Percentiles rank a stretch among this genome's conserved stretches.
Conservation (phyloP, 2,329 filamentous ascomycete genomes). For the Pseudogymnoascus sp. region DNA sequence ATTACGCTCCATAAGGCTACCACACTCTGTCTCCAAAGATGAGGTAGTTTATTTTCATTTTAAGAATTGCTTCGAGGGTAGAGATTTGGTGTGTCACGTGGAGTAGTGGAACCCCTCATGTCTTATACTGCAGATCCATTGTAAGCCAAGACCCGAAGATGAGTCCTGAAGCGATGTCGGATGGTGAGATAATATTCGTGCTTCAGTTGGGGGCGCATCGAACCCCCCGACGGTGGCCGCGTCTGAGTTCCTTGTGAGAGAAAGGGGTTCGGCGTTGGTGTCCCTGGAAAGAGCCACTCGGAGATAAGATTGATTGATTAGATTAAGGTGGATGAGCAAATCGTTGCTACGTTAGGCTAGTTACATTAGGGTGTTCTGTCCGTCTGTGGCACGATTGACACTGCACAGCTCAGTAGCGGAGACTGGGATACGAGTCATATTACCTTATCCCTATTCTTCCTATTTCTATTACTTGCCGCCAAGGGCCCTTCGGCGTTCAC, state of each 20-base stretch:
- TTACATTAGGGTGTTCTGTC: neutral
- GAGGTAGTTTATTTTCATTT: slow-evolving; percentile 2
- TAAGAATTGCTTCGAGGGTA: neutral
- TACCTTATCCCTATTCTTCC: neutral
- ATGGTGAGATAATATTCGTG: neutral
- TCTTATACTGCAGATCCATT: neutral
- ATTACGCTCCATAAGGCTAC: neutral
- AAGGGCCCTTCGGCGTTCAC: neutral
- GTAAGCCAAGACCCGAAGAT: neutral
- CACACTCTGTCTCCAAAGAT: neutral
- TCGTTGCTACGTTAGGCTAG: slow-evolving; percentile 8
- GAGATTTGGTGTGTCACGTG: neutral
- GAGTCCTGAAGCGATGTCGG: neutral
- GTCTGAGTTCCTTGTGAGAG: neutral
- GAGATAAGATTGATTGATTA: slow-evolving; percentile 8
- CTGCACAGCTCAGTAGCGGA: neutral
- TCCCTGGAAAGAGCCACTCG: neutral
- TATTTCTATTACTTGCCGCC: neutral
- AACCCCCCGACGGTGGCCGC: neutral
- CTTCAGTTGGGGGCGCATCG: neutral
- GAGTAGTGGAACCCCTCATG: neutral
- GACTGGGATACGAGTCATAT: neutral
- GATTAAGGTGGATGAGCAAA: neutral
- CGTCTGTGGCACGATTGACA: neutral
- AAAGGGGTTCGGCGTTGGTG: neutral